A percentile compares a stretch with the other conserved stretches of the same genome.
Conservation (phyloP, 177 flowering plant species). For the Vitis hybrid region DNA sequence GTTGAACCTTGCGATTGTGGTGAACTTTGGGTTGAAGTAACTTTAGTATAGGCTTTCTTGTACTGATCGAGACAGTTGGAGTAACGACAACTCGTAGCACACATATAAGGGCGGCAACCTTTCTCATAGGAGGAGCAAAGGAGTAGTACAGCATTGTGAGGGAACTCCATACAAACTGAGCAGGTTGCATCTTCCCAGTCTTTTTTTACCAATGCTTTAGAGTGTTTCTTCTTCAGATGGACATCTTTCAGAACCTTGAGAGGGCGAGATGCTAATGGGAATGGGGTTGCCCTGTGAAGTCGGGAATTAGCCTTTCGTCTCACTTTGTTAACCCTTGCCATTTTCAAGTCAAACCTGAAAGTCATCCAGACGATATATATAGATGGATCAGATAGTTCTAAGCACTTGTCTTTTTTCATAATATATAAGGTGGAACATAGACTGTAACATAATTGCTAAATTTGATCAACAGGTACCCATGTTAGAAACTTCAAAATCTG, state of each 20-base stretch:
- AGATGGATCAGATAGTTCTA: background rate
- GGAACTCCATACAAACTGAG: slow-evolving; percentile 70
- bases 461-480: too few species aligned
- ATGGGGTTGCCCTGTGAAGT: slow-evolving; percentile 43
- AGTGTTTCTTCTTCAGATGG: slow-evolving; percentile 31
- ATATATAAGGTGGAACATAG: background rate
- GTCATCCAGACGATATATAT: background rate
- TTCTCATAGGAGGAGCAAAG: slow-evolving; percentile 67
- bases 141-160: slow-evolving; percentile 76
- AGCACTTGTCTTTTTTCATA: too few species aligned
- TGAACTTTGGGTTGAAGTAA: slow-evolving; percentile 14
- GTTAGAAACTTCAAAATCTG: too few species aligned
- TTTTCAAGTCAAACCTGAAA: slow-evolving; percentile 28
- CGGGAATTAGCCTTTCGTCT: slow-evolving; percentile 54
- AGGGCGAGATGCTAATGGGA: slow-evolving; percentile 33
- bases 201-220: slow-evolving; percentile 39
- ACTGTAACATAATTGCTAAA: too few species aligned
- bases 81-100: slow-evolving; percentile 61
- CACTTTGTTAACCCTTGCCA: slow-evolving; percentile 68
- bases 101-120: slow-evolving; percentile 80
- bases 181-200: slow-evolving; percentile 69
- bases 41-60: slow-evolving; percentile 60
- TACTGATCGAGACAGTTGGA: slow-evolving; percentile 79
- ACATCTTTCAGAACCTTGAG: slow-evolving; percentile 18
- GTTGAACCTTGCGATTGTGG: slow-evolving; percentile 8